Evolutionary conservation across 768 basidiomycete genomes (phyloP).

Genomic region (Tremella fuciformis): DNA sequence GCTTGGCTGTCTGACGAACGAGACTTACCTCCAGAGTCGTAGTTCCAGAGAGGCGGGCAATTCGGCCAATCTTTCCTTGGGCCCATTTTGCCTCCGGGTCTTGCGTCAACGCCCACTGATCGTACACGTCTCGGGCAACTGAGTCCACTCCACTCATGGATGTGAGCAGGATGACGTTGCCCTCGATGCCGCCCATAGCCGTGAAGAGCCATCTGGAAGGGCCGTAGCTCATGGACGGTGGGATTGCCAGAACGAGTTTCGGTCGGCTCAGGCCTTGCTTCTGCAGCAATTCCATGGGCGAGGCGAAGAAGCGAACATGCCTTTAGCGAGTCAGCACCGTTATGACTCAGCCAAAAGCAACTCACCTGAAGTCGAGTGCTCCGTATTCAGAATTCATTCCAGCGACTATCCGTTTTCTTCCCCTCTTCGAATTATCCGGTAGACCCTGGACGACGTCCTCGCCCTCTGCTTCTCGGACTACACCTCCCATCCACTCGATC

Average conservation of each 20-base stretch:
- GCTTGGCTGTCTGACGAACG: not conserved
- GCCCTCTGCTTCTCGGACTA: constrained; percentile 85
- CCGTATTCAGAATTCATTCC: constrained; percentile 69
- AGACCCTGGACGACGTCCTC: constrained; percentile 62
- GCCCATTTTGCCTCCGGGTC: constrained; percentile 81
- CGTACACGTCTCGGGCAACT: constrained; percentile 71
- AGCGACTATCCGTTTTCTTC: constrained; percentile 59
- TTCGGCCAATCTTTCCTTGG: constrained; percentile 78
- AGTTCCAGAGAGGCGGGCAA: constrained; percentile 69
- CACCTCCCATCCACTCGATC: constrained; percentile 99
- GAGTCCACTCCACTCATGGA: constrained; percentile 74
- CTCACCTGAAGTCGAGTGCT: constrained; percentile 82
- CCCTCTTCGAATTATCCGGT: constrained; percentile 54
- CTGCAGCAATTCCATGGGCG: constrained; percentile 72
- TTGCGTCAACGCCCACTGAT: constrained; percentile 81
- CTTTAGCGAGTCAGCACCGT: constrained; percentile 54
- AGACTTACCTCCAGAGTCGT: constrained; percentile 64
- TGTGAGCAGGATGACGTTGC: constrained; percentile 85
- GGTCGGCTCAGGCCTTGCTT: constrained; percentile 82
- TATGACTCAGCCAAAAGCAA: not conserved
- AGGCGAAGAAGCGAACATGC: constrained; percentile 86
- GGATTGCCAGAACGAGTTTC: constrained; percentile 89
- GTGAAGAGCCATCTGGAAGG: constrained; percentile 81
- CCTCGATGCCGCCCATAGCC: constrained; percentile 75
- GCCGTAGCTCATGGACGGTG: constrained; percentile 87